Conservation (phyloP, 805 yeast genomes). For the Saturnispora galanensis region DNA sequence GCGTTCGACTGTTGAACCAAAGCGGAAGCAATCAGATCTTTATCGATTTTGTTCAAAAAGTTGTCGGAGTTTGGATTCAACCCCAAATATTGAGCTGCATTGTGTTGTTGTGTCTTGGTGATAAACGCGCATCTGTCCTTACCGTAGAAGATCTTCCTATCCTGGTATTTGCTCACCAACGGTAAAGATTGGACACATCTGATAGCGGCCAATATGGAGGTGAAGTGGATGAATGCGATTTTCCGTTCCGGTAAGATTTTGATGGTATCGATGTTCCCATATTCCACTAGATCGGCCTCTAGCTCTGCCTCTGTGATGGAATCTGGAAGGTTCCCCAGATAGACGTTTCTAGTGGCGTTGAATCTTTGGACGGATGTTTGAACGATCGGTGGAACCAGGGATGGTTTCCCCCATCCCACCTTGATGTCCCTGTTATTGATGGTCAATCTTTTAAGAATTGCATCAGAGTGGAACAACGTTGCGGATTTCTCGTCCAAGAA, state of each 20-base stretch:
- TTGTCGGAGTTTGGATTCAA: conserved; percentile 84
- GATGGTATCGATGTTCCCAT: conserved; percentile 78
- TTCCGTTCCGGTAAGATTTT: conserved; percentile 74
- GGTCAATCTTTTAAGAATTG: conserved; percentile 71
- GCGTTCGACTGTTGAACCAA: conserved; percentile 91
- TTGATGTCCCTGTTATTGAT: conserved; percentile 75
- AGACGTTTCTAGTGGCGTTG: conserved; percentile 90
- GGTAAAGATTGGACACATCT: conserved; percentile 73
- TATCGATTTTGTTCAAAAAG: conserved; percentile 47
- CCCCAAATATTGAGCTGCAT: conserved; percentile 92
- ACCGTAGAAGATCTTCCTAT: conserved; percentile 79
- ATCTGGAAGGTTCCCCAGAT: conserved; percentile 63
- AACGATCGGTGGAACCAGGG: conserved; percentile 66
- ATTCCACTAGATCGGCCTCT: conserved; percentile 53
- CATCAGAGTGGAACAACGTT: conserved; percentile 85
- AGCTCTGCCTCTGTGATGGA: conserved; percentile 59
- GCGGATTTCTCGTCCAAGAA: conserved; percentile 87
- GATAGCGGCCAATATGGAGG: conserved; percentile 78
- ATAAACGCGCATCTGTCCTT: conserved; percentile 93
- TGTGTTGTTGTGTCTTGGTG: conserved; percentile 91
- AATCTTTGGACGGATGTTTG: conserved; percentile 68
- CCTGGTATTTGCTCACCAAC: conserved; percentile 55
- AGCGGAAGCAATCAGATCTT: conserved; percentile 58
- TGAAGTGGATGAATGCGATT: conserved; percentile 84
- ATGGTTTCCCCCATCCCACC: conserved; percentile 88